Percentiles rank a stretch among this genome's conserved stretches.
Evolutionary conservation across 345 rosid genomes (phyloP).

Genomic region (Camelina neglecta): DNA sequence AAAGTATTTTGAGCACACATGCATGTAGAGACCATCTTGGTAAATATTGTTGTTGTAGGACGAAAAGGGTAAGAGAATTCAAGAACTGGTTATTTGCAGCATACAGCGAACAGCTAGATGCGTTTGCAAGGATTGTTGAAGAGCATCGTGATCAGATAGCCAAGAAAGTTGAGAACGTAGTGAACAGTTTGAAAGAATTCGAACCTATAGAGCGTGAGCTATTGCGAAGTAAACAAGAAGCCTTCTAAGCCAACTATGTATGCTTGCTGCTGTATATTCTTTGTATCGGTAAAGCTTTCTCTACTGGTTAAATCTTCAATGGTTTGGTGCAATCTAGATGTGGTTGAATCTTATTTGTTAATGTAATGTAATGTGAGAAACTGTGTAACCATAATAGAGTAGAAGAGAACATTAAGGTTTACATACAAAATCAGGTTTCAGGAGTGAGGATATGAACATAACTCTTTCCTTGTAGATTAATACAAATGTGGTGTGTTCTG

Average conservation of each 20-base stretch:
- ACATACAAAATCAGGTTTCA: slow-evolving; percentile 16
- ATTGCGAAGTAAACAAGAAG: slow-evolving; percentile 46
- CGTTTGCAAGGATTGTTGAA: slow-evolving; percentile 69
- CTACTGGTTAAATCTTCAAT: not conserved
- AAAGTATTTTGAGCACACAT: not conserved
- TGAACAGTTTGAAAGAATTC: slow-evolving; percentile 59
- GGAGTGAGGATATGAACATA: slow-evolving; percentile 8
- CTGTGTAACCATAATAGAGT: slow-evolving; percentile 7
- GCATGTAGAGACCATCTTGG: not conserved
- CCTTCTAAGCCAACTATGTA: not conserved
- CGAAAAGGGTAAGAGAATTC: slow-evolving; percentile 73
- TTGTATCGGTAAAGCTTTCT: slow-evolving; percentile 14
- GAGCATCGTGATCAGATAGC: slow-evolving; percentile 55
- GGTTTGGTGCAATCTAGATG: slow-evolving; percentile 4
- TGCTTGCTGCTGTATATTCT: slow-evolving; percentile 5
- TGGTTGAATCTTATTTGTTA: slow-evolving; percentile 20
- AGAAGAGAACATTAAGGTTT: slow-evolving; percentile 4
- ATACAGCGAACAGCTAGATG: slow-evolving; percentile 63
- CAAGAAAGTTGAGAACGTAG: slow-evolving; percentile 59
- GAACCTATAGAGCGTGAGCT: slow-evolving; percentile 57
- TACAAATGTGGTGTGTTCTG: not conserved
- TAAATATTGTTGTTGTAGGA: slow-evolving; percentile 43
- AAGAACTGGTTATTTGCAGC: slow-evolving; percentile 68
- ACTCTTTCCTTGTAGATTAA: not conserved
- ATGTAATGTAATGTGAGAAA: slow-evolving; percentile 18